A percentile compares a stretch with the other conserved stretches of the same genome.
These are phyloP conservation scores for Candida neerlandica DNA, from an alignment of 1,139 yeast genomes.

Conservation along the genomic window DNA sequence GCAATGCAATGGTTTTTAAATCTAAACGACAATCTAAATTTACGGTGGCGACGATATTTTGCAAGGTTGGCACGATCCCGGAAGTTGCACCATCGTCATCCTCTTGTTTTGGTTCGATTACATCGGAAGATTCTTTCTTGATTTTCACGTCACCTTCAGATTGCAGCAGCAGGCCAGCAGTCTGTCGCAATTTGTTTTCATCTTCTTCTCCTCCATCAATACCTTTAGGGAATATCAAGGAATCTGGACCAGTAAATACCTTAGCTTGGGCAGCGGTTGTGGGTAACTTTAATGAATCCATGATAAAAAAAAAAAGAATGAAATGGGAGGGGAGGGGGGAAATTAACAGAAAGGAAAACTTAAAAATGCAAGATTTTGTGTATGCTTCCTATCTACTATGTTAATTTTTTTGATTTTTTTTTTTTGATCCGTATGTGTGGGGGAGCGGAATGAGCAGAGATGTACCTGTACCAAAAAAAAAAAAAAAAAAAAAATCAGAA, in stretches of 20 bases:
- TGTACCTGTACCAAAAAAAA: background rate
- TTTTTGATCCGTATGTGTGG: background rate
- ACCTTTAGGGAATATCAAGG: slow-evolving; percentile 63
- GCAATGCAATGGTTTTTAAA: slow-evolving; percentile 94
- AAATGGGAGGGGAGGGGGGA: background rate
- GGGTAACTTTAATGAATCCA: slow-evolving; percentile 78
- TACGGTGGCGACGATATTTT: slow-evolving; percentile 97
- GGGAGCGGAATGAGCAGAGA: background rate
- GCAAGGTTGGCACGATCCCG: slow-evolving; percentile 94
- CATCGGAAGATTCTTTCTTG: slow-evolving; percentile 31
- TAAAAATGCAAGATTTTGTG: slow-evolving; percentile 2
- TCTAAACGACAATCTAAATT: slow-evolving; percentile 95
- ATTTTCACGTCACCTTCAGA: slow-evolving; percentile 12
- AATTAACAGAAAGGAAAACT: slow-evolving; percentile 2
- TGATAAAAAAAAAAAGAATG: slow-evolving; percentile 20
- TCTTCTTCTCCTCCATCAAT: slow-evolving; percentile 26
- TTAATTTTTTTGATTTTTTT: background rate
- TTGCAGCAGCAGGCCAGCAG: slow-evolving; percentile 7
- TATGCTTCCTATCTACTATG: background rate
- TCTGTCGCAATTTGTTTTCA: slow-evolving; percentile 5
- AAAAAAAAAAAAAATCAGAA: background rate
- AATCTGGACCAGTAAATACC: slow-evolving; percentile 70
- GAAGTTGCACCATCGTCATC: slow-evolving; percentile 76
- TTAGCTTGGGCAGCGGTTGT: slow-evolving; percentile 82
- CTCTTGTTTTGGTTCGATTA: slow-evolving; percentile 45